Evolutionary conservation across 495 filamentous ascomycete species (phyloP), one percentile per base, ranked within the genome.

Genomic region (Aspergillus nidulans): DNA sequence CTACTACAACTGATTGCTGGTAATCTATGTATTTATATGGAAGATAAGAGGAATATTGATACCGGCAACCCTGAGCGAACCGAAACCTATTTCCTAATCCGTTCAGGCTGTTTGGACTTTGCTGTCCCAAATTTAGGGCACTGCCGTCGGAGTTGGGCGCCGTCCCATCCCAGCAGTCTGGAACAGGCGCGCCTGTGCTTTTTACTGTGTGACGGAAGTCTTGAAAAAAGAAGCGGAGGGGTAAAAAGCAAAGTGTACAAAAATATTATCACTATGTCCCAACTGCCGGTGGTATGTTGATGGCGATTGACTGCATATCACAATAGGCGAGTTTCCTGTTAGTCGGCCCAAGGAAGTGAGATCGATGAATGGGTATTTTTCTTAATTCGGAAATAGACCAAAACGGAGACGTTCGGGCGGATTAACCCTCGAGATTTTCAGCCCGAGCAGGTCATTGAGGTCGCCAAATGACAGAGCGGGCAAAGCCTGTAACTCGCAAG

Each of bases 161-260:
- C 30, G 30, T 34, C 23, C 41, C 45, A 40, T 55, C 58, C 63
- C 63, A 52, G 42, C 26, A 56, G 49, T 38, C 50, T 59, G 63
- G 63, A 47, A 49, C 47, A 39, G 16, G 62, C 59, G 62, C 60
- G 55, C 57, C 57, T 49, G 63, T 62, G 63, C 61, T 49, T 60
- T 59, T 56, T 21, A 12, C 40, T 21, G 53, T 44, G 24, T 25
- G 16, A 25, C 38, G 10, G 10, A 7, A 13, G 8, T 6, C 8
- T 10, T 12, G 30, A 28, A 5, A 28, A 28, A 28, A 9, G 4
- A 6, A 34, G 30, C 30, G 4, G 10, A 34, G 4, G 10, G 4
- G 30, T 12, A 34, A 34, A 34, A 34, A 34, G 30, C 30, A 34
- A 34, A 34, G 2, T 2, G 10, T 13, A 9, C 8, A 10, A 34